Conservation (phyloP, 768 basidiomycete species). For the Kwoniella dendrophila region DNA sequence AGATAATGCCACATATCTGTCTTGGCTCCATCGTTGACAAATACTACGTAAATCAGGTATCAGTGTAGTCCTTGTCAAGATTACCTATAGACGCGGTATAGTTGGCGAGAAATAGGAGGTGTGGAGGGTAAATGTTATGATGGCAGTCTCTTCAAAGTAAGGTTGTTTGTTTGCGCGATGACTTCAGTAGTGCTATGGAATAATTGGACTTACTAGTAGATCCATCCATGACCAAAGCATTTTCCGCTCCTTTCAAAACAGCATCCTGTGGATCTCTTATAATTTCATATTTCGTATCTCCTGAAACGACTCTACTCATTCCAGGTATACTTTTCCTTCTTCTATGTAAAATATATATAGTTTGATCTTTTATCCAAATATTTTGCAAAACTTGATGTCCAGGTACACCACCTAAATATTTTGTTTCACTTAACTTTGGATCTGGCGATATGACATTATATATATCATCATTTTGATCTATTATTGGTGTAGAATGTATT, state of each 20-base stretch:
- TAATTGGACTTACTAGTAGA: slow-evolving; percentile 6
- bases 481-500: slow-evolving; percentile 1
- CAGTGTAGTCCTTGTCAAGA: neutral
- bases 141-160: neutral
- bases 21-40: slow-evolving; percentile 18
- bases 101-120: neutral
- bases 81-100: neutral
- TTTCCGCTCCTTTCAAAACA: neutral
- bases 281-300: slow-evolving; percentile 11
- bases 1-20: slow-evolving; percentile 19
- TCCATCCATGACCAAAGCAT: slow-evolving; percentile 13
- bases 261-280: slow-evolving; percentile 5
- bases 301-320: slow-evolving; percentile 16
- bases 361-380: slow-evolving; percentile 18
- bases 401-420: slow-evolving; percentile 20
- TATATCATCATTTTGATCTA: no score
- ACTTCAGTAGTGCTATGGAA: neutral
- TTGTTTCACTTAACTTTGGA: slow-evolving; percentile 12
- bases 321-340: slow-evolving; percentile 13
- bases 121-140: neutral
- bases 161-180: neutral
- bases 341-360: slow-evolving; percentile 9
- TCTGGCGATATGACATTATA: slow-evolving; percentile 8
- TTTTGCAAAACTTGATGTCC: slow-evolving; percentile 22
- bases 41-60: slow-evolving; percentile 1